These are phyloP conservation scores for Aspergillus sp. DNA, from an alignment of 2,329 filamentous ascomycete species.

Conservation along the genomic window DNA sequence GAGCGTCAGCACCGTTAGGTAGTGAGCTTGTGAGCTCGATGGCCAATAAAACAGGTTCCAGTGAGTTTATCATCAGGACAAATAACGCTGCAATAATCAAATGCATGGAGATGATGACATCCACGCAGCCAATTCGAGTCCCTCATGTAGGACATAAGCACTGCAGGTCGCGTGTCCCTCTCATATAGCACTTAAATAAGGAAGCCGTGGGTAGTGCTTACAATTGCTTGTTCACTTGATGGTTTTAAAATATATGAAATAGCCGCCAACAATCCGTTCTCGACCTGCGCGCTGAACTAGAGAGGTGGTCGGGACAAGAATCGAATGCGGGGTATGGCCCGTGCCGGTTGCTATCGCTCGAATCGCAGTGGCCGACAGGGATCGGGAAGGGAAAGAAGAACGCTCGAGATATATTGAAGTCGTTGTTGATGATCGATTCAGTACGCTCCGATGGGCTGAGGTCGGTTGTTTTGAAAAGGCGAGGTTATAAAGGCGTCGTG, in stretches of 20 bases:
- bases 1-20: conserved; percentile 7
- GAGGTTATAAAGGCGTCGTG: neutral
- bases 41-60: neutral
- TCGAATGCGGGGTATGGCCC: conserved; percentile 20
- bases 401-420: neutral
- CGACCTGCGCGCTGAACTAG: conserved; percentile 3
- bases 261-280: conserved; percentile 7
- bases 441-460: neutral
- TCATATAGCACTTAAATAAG: neutral
- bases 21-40: neutral
- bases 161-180: neutral
- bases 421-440: neutral
- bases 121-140: neutral
- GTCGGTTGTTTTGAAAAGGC: neutral
- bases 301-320: conserved; percentile 8
- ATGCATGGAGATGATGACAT: neutral
- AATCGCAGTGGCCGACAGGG: conserved; percentile 5
- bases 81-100: neutral
- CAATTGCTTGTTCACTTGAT: conserved; percentile 1
- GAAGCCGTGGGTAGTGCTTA: conserved; percentile 11
- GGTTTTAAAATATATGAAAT: neutral
- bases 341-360: conserved; percentile 12
- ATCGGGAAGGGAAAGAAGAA: neutral
- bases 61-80: neutral
- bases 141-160: neutral